Percentiles rank a stretch among this genome's conserved stretches.
Evolutionary conservation across 805 yeast species (phyloP).

Genomic region (Barnettozyma californica): DNA sequence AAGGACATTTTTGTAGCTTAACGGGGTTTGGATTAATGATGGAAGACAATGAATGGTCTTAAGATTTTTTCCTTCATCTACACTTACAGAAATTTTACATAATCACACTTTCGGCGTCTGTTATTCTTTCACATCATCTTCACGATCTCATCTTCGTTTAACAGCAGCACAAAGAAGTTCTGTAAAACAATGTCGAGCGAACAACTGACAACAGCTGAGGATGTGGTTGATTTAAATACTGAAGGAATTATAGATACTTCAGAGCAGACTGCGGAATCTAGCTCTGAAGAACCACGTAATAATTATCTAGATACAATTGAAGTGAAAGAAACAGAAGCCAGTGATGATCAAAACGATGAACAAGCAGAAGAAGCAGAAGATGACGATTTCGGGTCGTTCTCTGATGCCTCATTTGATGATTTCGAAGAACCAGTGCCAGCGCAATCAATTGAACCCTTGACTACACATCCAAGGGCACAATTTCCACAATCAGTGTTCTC

Average conservation of each 20-base stretch:
- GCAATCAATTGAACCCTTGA: neutral
- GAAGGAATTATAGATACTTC: neutral
- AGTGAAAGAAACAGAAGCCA: neutral
- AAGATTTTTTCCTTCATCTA: neutral
- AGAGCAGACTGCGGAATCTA: neutral
- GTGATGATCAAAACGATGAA: neutral
- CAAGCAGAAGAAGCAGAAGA: slow-evolving; percentile 17
- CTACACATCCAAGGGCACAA: neutral
- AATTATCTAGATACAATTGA: neutral
- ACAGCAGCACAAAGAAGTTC: neutral
- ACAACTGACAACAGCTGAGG: neutral
- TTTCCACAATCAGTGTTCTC: slow-evolving; percentile 17
- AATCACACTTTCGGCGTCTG: neutral
- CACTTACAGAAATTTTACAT: too few relatives aligned
- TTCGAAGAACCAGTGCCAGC: slow-evolving; percentile 20
- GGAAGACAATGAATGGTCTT: neutral
- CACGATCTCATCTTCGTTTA: neutral
- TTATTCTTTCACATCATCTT: neutral
- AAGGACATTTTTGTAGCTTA: neutral
- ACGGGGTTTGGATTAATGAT: neutral
- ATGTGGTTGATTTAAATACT: neutral
- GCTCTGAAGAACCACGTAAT: neutral
- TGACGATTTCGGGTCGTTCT: slow-evolving; percentile 29
- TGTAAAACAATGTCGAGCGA: neutral
- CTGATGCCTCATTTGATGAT: slow-evolving; percentile 32